These are phyloP conservation scores for Phoma sp. DNA, from an alignment of 2,329 filamentous ascomycete species.

Conservation along the genomic window DNA sequence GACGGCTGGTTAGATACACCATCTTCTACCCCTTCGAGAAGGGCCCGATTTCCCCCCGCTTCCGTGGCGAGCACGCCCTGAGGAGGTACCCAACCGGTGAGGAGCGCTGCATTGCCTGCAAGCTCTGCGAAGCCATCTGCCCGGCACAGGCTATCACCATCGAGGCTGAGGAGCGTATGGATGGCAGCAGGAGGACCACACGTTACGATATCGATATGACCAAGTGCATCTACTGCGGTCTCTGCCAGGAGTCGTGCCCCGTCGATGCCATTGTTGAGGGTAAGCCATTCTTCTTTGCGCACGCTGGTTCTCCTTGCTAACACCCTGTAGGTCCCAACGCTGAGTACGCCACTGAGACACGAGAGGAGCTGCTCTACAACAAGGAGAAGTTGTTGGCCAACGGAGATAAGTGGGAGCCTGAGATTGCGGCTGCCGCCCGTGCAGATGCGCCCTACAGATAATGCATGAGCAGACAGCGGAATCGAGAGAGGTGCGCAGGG, in stretches of 20 bases:
- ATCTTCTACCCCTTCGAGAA: conserved; percentile 99
- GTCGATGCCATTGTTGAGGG: conserved; percentile 91
- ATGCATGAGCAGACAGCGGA: conserved; percentile 39
- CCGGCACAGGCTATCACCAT: conserved; percentile 98
- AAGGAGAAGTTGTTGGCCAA: conserved; percentile 92
- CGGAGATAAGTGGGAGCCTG: conserved; percentile 82
- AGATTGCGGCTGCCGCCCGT: conserved; percentile 88
- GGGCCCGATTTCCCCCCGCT: conserved; percentile 95
- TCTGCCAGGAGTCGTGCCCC: conserved; percentile 98
- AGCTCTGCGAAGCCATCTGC: conserved; percentile 98
- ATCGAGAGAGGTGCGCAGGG: conserved; percentile 11
- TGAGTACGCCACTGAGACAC: conserved; percentile 76
- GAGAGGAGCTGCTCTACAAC: conserved; percentile 96
- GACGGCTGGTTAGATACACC: conserved; percentile 72
- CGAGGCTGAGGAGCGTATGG: conserved; percentile 96
- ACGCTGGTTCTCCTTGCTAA: conserved; percentile 21
- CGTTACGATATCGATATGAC: conserved; percentile 99
- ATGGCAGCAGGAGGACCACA: conserved; percentile 92
- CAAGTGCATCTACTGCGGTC: conserved; percentile 99
- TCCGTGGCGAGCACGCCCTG: conserved; percentile 96
- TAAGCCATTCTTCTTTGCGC: conserved; percentile 47
- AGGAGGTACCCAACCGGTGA: conserved; percentile 96
- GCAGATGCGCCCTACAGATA: conserved; percentile 81
- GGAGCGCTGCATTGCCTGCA: conserved; percentile 99
- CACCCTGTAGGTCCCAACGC: conserved; percentile 65